Conservation (phyloP, 2,329 filamentous ascomycete genomes). For the Exophiala xenobiotica region DNA sequence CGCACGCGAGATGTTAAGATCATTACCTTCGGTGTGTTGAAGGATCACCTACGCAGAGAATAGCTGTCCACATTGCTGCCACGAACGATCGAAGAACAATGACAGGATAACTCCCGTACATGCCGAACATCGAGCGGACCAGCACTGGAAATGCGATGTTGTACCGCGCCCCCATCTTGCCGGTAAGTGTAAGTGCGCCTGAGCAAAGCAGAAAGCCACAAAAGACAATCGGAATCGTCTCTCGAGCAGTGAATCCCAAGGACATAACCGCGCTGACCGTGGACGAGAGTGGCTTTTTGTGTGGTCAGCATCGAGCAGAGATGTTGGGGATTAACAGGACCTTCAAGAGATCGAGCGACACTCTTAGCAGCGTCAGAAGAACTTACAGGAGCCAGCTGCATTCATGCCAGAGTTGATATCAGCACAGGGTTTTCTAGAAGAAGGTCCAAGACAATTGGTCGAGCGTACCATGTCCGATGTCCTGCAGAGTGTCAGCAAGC, state of each 20-base stretch:
- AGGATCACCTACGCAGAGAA: conserved; percentile 35
- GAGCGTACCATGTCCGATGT: no score
- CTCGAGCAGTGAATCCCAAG: conserved; percentile 48
- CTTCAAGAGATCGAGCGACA: no score
- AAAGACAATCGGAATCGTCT: conserved; percentile 51
- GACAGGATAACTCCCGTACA: conserved; percentile 41
- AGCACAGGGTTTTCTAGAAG: no score
- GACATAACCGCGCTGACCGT: conserved; percentile 44
- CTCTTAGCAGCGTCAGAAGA: no score
- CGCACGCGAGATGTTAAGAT: no score
- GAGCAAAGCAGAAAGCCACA: conserved; percentile 50
- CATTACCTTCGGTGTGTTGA: not conserved
- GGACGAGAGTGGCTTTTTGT: conserved; percentile 41
- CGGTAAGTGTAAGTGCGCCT: conserved; percentile 50
- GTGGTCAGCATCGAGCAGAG: no score
- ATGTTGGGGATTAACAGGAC: no score
- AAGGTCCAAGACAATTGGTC: no score
- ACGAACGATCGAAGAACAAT: conserved; percentile 38
- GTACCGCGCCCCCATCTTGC: conserved; percentile 40
- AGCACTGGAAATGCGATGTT: conserved; percentile 36
- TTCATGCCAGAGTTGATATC: no score
- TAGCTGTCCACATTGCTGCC: conserved; percentile 50
- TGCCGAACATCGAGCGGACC: conserved; percentile 38
- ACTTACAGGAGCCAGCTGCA: no score
- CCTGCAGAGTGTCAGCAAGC: no score